These are phyloP conservation scores for Pseudocercospora crystallina DNA, from an alignment of 2,329 filamentous ascomycete genomes.

Conservation along the genomic window DNA sequence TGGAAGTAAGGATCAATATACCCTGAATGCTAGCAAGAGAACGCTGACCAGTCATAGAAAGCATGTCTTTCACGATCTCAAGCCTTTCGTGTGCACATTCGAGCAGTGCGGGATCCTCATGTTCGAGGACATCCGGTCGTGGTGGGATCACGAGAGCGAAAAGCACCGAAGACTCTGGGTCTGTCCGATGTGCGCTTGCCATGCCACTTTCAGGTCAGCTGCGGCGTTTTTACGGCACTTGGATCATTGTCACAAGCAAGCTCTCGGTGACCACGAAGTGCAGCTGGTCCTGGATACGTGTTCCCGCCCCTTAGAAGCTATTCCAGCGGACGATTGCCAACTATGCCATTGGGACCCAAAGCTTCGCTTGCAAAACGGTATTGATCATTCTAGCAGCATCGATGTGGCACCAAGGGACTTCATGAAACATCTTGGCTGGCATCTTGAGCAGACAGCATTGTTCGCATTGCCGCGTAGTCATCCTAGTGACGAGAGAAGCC, in stretches of 20 bases:
- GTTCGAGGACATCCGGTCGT: constrained; percentile 3
- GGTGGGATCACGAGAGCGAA: constrained; percentile 11
- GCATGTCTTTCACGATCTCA: constrained; percentile 5
- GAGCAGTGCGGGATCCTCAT: constrained; percentile 5
- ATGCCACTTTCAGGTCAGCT: neutral
- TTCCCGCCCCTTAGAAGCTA: constrained; percentile 1
- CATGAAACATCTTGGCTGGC: constrained; percentile 11
- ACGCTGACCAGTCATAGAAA: neutral
- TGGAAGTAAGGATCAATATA: constrained; percentile 4
- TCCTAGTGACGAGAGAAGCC: too few relatives aligned
- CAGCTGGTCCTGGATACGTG: neutral
- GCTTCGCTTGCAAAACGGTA: neutral
- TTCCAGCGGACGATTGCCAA: neutral
- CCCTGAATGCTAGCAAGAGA: neutral
- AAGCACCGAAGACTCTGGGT: constrained; percentile 7
- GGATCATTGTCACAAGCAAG: neutral
- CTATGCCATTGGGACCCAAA: constrained; percentile 10
- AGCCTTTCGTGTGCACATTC: constrained; percentile 6
- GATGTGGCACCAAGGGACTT: neutral
- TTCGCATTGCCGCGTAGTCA: constrained; percentile 7
- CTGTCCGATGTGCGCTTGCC: neutral
- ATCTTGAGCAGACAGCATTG: constrained; percentile 7
- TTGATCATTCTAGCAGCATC: neutral
- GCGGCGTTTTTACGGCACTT: neutral
- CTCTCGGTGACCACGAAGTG: neutral